Base-by-base conservation (phyloP, 2,329 filamentous ascomycete genomes). In the Aspergillus tanneri region DNA sequence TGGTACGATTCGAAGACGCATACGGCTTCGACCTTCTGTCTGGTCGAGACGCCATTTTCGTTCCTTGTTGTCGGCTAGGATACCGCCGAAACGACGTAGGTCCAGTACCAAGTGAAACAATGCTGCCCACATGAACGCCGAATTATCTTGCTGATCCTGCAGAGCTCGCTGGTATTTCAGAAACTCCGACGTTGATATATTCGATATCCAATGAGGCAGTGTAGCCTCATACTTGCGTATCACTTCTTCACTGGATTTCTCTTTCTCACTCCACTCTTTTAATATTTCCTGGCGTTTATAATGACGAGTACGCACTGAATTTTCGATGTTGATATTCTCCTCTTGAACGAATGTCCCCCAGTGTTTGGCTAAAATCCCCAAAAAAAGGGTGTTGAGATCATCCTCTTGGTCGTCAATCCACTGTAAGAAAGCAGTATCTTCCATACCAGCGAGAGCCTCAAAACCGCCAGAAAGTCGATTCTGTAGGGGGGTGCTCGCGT, bases 111-210 rank as follows among this genome's bases (percentile, higher is more conserved):
- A 86, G 62, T 86, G 90, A 4, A 81, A 80, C 64, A 93, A 90
- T 0, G 85, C 80, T 0, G 87, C 83, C 34, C 83, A 82, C 52
- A 95, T 80, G 64, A 90, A 96, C 1, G 80, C 78, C 49, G 88
- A 80, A 61, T 91, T 92, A 64, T 99, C 93, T 59, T 96, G 90
- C 61, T 96, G 89, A 61, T 99, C 95, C 68, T 99, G 93, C 45
- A 90, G 73, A 12, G 88, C 80, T 53, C 93, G 81, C 66, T 97
- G 92, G 56, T 95, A 86, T 66, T 96, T 97, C 63, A 92, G 82
- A 56, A 93, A 86, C 66, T 99, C 93, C 0, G 92, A 90, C 40
- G 87, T 85, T 67, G 92, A 93, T 32, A 99, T 96, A 60, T 96
- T 97, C 59, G 91, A 90, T 75, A 92, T 87, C 93, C 92, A 99